Conservation (phyloP, 352 stramenopile species). For the Globisporangium nunn region DNA sequence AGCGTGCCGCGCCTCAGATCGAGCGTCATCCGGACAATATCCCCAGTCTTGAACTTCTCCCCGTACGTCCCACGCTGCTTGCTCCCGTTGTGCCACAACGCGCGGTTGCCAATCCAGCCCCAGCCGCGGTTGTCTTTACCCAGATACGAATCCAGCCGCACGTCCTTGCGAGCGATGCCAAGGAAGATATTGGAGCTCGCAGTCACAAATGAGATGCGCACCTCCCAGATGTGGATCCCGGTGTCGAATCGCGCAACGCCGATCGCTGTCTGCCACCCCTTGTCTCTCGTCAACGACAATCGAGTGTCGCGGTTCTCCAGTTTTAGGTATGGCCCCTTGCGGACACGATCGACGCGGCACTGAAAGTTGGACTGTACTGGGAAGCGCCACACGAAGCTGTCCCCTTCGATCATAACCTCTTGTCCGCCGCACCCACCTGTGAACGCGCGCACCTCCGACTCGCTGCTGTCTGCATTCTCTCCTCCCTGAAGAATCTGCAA, state of each 20-base stretch:
- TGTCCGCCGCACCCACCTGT: conserved; percentile 74
- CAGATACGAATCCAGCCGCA: conserved; percentile 84
- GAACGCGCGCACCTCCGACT: conserved; percentile 82
- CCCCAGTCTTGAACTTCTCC: conserved; percentile 87
- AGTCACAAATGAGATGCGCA: conserved; percentile 81
- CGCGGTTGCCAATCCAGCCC: conserved; percentile 88
- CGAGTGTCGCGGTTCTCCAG: conserved; percentile 83
- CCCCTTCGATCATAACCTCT: conserved; percentile 81
- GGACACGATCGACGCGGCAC: conserved; percentile 77
- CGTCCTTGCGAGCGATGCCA: conserved; percentile 75
- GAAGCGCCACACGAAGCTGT: conserved; percentile 85
- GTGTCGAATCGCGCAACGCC: conserved; percentile 83
- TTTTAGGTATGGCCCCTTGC: conserved; percentile 85
- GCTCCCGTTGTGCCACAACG: conserved; percentile 87
- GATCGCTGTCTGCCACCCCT: conserved; percentile 86
- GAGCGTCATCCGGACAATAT: conserved; percentile 77
- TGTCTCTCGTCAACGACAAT: conserved; percentile 78
- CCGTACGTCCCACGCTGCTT: conserved; percentile 88
- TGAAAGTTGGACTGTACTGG: conserved; percentile 87
- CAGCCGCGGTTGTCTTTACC: conserved; percentile 90
- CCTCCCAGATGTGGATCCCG: conserved; percentile 85
- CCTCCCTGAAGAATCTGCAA: conserved; percentile 82
- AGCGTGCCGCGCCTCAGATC: conserved; percentile 79
- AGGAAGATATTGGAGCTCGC: conserved; percentile 89
- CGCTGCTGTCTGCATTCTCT: conserved; percentile 33